phyloP scores from a whole-genome alignment of 371 early-diverging fungal species.

The Apophysomyces ossiformis region DNA sequence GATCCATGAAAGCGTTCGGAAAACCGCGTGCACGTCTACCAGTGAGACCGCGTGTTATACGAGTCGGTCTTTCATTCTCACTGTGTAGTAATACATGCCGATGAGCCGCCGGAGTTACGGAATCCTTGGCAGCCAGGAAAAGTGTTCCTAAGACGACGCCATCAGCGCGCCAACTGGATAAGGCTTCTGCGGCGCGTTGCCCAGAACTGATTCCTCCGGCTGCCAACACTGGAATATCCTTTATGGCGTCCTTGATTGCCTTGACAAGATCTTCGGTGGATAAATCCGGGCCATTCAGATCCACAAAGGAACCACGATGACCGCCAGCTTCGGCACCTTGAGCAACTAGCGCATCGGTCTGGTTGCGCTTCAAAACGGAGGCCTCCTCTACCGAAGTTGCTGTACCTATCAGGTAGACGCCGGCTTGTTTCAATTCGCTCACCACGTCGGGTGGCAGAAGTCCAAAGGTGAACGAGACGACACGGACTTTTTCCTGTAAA shows the following conservation, averaged over 20 bases:
- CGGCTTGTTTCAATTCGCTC: conserved; percentile 31
- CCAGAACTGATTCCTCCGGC: conserved; percentile 50
- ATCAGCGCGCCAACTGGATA: conserved; percentile 34
- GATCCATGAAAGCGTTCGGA: conserved; percentile 41
- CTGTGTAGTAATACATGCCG: conserved; percentile 29
- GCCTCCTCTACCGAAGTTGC: conserved; percentile 51
- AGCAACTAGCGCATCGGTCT: conserved; percentile 46
- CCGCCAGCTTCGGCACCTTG: conserved; percentile 54
- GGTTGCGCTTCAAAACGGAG: conserved; percentile 28
- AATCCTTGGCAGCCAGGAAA: conserved; percentile 46
- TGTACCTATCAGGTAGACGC: conserved; percentile 47
- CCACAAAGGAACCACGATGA: conserved; percentile 43
- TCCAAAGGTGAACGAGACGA: conserved; percentile 55
- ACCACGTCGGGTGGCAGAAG: conserved; percentile 31
- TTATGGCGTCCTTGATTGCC: conserved; percentile 20
- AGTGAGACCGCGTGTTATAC: conserved; percentile 36
- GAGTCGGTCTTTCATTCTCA: conserved; percentile 18
- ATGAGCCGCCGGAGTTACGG: conserved; percentile 34
- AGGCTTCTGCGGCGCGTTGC: conserved; percentile 20
- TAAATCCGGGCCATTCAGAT: conserved; percentile 19
- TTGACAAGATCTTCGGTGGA: conserved; percentile 24
- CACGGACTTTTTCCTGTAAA: conserved; percentile 42
- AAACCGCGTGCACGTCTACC: conserved; percentile 43
- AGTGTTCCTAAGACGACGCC: conserved; percentile 45
- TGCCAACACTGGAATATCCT: conserved; percentile 37